A percentile compares a stretch with the other conserved stretches of the same genome.
phyloP scores from a whole-genome alignment of 768 basidiomycete genomes.

The Inosperma sp. region DNA sequence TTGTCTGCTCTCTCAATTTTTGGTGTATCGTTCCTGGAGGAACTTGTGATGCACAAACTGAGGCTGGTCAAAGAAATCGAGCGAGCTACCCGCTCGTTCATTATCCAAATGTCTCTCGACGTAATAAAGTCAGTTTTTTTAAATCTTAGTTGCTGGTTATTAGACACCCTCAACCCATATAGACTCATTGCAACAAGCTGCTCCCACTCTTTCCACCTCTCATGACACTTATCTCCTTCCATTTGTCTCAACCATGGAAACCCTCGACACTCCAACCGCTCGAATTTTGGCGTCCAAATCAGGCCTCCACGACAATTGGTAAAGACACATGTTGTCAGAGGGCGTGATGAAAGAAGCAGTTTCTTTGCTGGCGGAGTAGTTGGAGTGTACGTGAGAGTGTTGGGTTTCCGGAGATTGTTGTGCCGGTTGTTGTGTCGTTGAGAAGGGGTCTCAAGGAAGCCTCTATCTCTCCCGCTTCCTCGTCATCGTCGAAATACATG shows the following conservation, averaged over 20 bases:
- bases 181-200: slow-evolving; percentile 89
- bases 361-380: slow-evolving; percentile 80
- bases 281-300: slow-evolving; percentile 82
- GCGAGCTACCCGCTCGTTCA: too few species aligned
- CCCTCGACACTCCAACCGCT: slow-evolving; percentile 83
- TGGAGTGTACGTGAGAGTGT: slow-evolving; percentile 78
- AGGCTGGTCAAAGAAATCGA: too few species aligned
- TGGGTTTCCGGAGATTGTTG: slow-evolving; percentile 88
- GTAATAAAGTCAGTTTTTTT: too few species aligned
- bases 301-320: slow-evolving; percentile 85
- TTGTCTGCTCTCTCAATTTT: too few species aligned
- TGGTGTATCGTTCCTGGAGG: too few species aligned
- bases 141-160: too few species aligned
- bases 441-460: slow-evolving; percentile 74
- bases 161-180: too few species aligned
- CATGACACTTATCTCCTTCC: slow-evolving; percentile 77
- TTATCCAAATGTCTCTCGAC: too few species aligned
- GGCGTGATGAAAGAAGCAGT: slow-evolving; percentile 75
- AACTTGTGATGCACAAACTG: too few species aligned
- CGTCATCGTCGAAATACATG: slow-evolving; percentile 28
- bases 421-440: slow-evolving; percentile 71
- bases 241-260: slow-evolving; percentile 70
- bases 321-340: slow-evolving; percentile 81
- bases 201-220: slow-evolving; percentile 94
- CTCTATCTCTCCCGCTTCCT: too few species aligned